Base-by-base conservation (phyloP, 2,329 filamentous ascomycete genomes). In the Talaromyces islandicus region DNA sequence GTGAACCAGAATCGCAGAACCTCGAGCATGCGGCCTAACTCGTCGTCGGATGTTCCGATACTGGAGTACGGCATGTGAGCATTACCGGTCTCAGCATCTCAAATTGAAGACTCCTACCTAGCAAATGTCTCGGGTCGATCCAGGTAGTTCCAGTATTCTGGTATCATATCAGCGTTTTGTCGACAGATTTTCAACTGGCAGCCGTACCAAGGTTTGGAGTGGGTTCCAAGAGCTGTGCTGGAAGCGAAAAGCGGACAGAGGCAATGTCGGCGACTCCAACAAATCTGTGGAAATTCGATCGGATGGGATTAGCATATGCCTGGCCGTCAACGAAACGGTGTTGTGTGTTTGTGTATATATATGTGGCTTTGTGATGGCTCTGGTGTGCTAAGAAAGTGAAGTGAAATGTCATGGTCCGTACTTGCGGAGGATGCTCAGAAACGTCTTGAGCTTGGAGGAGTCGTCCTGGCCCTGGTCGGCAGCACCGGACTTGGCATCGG, bases 91-190 rank as follows among this genome's bases (percentile, higher is more conserved):
- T 61, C 35, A 51, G 46, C 60, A 10, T 41, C 62, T 51, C 35
- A 27, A 21, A 35, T 57, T 66, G 60, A 65, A 59, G 60, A 63
- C 64, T 68, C 77, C 69, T 54, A 85, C 83, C 81, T 85, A 64
- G 84, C 83, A 72, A 99, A 97, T 54, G 92, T 91, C 75, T 96
- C 95, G 24, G 93, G 93, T 67, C 92, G 86, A 76, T 99, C 94
- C 73, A 99, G 83, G 71, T 99, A 99, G 71, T 95, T 95, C 94
- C 94, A 99, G 79, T 97, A 99, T 80, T 99, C 94, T 86, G 68
- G 17, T 43, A 35, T 17, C 14, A 9, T 17, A 56, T 62, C 48
- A 62, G 60, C 46, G 19, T n/a, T 1, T 12, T 14, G 21, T 32
- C 30, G n/a, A 46, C 12, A 12, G n/a, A 30, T 19, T 35, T 27